Evolutionary conservation across 108 stramenopile genomes (phyloP), one percentile per base, ranked within the genome.

Genomic region (Skeletonema grethae): DNA sequence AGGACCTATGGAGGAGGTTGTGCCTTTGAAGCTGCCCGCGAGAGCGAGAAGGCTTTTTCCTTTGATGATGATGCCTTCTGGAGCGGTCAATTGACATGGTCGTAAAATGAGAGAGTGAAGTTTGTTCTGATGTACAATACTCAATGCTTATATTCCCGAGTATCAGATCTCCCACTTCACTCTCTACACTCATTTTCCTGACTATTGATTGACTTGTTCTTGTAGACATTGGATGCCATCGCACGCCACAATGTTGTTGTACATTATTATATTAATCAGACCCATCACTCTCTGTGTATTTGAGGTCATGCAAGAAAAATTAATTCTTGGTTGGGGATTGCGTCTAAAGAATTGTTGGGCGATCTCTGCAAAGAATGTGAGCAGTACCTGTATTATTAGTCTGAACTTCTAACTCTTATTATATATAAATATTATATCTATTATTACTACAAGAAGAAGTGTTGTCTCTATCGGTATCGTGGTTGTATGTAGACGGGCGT

Each of bases 11-110:
- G 60, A 22, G 50, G 50, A 3, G 65, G 60, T 31, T 75, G 65
- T 32, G 77, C 70, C n/a, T 7, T 62, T 10, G 65, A 71, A 36
- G 61, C 70, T 60, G 48, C 69, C 45, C 43, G 55, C 39, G 58
- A 50, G 29, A 66, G 43, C 8, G 16, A 53, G 57, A 41, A 16
- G 56, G 55, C 50, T 1, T 55, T 78, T 36, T 65, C 65, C 38
- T 72, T 78, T 32, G 77, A 78, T 24, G 70, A 78, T 41, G 63
- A 63, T 18, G 70, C 77, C 48, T 78, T 78, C 63, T 78, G 77
- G 77, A 78, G 66, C 34, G 77, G 77, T 39, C 41, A 60, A 31
- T 65, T 78, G 62, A 78, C 77, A 15, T 78, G 77, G 77, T 78
- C 77, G 16, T 78, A 65, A 78, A 11, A 48, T 55, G 31, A 57